Evolutionary conservation across 1,284 basidiomycete genomes (phyloP).

Genomic region (Microbotryum lychnidis-dioicae): DNA sequence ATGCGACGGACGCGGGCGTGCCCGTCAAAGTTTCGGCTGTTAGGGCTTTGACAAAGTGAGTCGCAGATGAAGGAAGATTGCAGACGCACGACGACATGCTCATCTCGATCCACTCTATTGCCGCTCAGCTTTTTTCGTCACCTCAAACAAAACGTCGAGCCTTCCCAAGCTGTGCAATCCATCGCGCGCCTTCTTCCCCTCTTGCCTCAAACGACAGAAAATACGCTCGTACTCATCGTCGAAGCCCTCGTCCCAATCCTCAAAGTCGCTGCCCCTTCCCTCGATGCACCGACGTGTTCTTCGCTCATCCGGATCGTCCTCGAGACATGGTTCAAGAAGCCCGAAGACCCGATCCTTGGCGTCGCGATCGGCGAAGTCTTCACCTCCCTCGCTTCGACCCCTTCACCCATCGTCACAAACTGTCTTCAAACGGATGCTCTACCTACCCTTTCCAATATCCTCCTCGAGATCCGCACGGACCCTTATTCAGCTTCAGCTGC

Average conservation of each 20-base stretch:
- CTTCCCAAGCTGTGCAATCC: constrained; percentile 62
- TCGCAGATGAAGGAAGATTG: not conserved
- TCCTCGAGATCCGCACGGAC: constrained; percentile 46
- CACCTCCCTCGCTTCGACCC: constrained; percentile 56
- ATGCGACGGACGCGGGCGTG: constrained; percentile 57
- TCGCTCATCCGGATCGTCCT: constrained; percentile 57
- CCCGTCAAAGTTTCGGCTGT: constrained; percentile 91
- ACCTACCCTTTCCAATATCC: constrained; percentile 60
- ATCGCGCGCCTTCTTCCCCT: constrained; percentile 79
- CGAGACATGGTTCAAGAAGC: constrained; percentile 74
- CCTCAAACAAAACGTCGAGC: constrained; percentile 48
- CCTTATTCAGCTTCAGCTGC: constrained; percentile 38
- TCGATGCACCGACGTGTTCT: constrained; percentile 60
- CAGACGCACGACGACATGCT: too few species aligned
- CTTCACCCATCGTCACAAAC: constrained; percentile 55
- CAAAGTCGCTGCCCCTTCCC: constrained; percentile 53
- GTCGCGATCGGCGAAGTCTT: constrained; percentile 79
- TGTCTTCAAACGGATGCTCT: constrained; percentile 63
- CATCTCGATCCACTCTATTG: not conserved
- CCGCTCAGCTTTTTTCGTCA: constrained; percentile 46
- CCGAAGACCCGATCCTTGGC: constrained; percentile 79
- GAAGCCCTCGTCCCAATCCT: constrained; percentile 55
- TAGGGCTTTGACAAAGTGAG: constrained; percentile 79
- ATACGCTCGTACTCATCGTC: constrained; percentile 81
- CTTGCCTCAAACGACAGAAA: constrained; percentile 67